A percentile compares a stretch with the other conserved stretches of the same genome.
Evolutionary conservation across 2,329 filamentous ascomycete species (phyloP).

Genomic region (Diaporthe sp.): DNA sequence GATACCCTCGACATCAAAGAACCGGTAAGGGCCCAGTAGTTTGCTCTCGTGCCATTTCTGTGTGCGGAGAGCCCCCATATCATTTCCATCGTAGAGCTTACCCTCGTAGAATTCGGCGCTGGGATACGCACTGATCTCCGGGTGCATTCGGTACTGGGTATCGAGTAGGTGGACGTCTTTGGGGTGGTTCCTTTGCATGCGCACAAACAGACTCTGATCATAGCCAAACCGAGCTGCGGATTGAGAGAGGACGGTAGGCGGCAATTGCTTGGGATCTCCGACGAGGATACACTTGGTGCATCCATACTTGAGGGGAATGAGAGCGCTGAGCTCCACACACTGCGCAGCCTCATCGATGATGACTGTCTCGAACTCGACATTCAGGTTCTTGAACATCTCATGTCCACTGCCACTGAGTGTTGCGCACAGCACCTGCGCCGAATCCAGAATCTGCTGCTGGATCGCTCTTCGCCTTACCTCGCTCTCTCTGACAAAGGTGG

Average conservation of each 20-base stretch:
- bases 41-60: slow-evolving; percentile 88
- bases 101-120: slow-evolving; percentile 94
- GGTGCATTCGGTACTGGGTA: slow-evolving; percentile 99
- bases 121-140: slow-evolving; percentile 92
- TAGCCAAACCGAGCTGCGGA: slow-evolving; percentile 94
- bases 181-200: slow-evolving; percentile 95
- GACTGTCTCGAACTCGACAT: slow-evolving; percentile 97
- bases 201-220: slow-evolving; percentile 97
- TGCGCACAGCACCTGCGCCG: slow-evolving; percentile 92
- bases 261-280: slow-evolving; percentile 96
- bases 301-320: slow-evolving; percentile 97
- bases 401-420: slow-evolving; percentile 96
- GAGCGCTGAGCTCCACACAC: slow-evolving; percentile 95
- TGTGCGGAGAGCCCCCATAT: slow-evolving; percentile 82
- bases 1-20: slow-evolving; percentile 94
- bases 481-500: slow-evolving; percentile 82
- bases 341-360: slow-evolving; percentile 98
- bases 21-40: slow-evolving; percentile 91
- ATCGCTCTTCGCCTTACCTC: slow-evolving; percentile 87
- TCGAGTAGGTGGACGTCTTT: slow-evolving; percentile 94
- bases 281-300: slow-evolving; percentile 97
- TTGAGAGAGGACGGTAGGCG: slow-evolving; percentile 94
- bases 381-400: slow-evolving; percentile 95
- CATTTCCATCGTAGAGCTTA: slow-evolving; percentile 83
- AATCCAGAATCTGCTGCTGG: slow-evolving; percentile 91